phyloP scores from a whole-genome alignment of 306 rosid genomes.

The Myrica gale region DNA sequence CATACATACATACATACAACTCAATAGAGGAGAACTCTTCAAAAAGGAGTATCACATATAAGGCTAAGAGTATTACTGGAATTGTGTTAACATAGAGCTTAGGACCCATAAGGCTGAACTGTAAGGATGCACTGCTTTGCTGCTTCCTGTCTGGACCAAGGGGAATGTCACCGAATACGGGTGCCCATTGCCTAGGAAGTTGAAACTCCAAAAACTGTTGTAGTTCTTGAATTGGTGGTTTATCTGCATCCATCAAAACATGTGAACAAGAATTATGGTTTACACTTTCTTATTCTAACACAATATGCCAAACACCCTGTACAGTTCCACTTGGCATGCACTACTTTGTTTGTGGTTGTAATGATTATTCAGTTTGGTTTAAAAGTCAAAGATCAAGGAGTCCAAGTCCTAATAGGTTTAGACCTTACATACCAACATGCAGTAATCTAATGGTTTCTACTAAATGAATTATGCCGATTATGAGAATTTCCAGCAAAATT shows the following conservation, averaged over 20 bases:
- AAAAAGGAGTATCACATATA: not conserved
- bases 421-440: not conserved
- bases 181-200: conserved; percentile 88
- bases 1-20: not conserved
- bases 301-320: not conserved
- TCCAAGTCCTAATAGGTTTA: not conserved
- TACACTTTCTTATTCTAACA: conserved; percentile 3
- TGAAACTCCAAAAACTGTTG: conserved; percentile 80
- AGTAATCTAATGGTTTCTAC: not conserved
- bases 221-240: conserved; percentile 63
- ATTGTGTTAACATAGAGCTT: conserved; percentile 76
- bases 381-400: not conserved
- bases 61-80: conserved; percentile 47
- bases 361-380: not conserved
- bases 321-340: too few relatives aligned
- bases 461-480: not conserved
- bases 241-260: conserved; percentile 46
- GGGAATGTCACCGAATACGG: conserved; percentile 79
- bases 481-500: not conserved
- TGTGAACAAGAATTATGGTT: conserved; percentile 12
- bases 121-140: conserved; percentile 60
- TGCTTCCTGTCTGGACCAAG: conserved; percentile 74
- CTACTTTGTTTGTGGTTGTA: not conserved
- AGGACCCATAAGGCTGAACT: conserved; percentile 89
- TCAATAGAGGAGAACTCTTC: not conserved